Percentiles rank a stretch among this genome's conserved stretches.
Evolutionary conservation across 2,329 filamentous ascomycete genomes (phyloP).

Genomic region (Mariannaea sp.): DNA sequence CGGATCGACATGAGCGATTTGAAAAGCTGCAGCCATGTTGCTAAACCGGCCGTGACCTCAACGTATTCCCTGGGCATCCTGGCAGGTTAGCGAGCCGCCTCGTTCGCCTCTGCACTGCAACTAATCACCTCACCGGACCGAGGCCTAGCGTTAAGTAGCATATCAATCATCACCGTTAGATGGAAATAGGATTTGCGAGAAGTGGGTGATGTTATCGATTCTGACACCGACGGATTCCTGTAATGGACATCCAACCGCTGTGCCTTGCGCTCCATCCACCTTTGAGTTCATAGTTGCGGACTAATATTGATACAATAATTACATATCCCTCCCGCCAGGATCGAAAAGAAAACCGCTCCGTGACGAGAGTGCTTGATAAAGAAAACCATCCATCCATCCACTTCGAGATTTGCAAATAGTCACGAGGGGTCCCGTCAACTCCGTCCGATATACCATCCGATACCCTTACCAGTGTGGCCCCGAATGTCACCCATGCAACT

Average conservation of each 20-base stretch:
- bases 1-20: constrained; percentile 21
- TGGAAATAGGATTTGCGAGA: no score
- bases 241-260: constrained; percentile 1
- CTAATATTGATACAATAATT: constrained; percentile 40
- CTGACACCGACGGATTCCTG: neutral
- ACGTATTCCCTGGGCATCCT: neutral
- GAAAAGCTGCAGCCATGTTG: neutral
- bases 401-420: constrained; percentile 35
- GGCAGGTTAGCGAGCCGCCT: neutral
- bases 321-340: constrained; percentile 32
- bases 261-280: constrained; percentile 9
- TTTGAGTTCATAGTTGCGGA: constrained; percentile 9
- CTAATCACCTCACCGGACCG: no score
- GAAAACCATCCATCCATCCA: constrained; percentile 29
- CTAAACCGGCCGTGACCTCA: no score
- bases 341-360: constrained; percentile 4
- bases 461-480: constrained; percentile 9
- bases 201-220: constrained; percentile 10
- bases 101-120: no score
- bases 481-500: constrained; percentile 1
- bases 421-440: constrained; percentile 36
- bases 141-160: no score
- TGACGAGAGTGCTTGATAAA: constrained; percentile 21
- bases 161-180: no score
- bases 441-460: constrained; percentile 24